phyloP scores from a whole-genome alignment of 169 alveolate genomes.

The Amoebophrya sp. region DNA sequence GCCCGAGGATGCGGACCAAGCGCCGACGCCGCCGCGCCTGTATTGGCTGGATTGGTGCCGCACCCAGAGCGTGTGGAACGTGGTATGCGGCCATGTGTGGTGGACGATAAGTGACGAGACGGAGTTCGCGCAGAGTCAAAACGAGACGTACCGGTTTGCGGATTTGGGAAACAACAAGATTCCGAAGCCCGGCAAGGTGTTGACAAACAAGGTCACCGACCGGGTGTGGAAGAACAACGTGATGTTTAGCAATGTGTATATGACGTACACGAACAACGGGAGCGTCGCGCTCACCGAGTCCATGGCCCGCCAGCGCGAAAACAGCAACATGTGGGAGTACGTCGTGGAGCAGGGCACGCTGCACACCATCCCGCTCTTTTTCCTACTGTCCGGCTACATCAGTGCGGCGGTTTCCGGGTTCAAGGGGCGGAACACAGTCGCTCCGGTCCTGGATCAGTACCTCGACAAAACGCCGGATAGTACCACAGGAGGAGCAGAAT shows the following conservation, averaged over 20 bases:
- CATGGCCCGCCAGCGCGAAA: neutral
- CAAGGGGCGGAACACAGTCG: neutral
- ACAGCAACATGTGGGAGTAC: conserved; percentile 24
- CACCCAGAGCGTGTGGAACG: conserved; percentile 11
- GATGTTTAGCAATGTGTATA: neutral
- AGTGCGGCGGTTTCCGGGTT: neutral
- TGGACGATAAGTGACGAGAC: neutral
- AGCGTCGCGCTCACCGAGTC: neutral
- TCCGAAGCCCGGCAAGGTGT: neutral
- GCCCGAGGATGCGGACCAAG: neutral
- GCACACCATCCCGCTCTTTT: conserved; percentile 7
- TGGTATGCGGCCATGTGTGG: conserved; percentile 17
- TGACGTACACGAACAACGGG: neutral
- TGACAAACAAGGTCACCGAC: neutral
- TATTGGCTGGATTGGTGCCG: conserved; percentile 9
- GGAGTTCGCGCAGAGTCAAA: neutral
- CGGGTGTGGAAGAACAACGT: neutral
- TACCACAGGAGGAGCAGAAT: neutral
- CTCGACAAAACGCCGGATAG: too few relatives aligned
- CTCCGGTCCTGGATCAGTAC: too few relatives aligned
- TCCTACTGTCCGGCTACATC: neutral
- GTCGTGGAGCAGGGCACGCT: conserved; percentile 1
- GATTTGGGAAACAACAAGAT: neutral
- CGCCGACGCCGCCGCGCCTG: neutral
- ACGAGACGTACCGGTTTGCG: neutral